Percentiles rank a stretch among this genome's conserved stretches.
These are phyloP conservation scores for Pseudonitzschia delicatissima DNA, from an alignment of 108 stramenopile species.

Conservation along the genomic window DNA sequence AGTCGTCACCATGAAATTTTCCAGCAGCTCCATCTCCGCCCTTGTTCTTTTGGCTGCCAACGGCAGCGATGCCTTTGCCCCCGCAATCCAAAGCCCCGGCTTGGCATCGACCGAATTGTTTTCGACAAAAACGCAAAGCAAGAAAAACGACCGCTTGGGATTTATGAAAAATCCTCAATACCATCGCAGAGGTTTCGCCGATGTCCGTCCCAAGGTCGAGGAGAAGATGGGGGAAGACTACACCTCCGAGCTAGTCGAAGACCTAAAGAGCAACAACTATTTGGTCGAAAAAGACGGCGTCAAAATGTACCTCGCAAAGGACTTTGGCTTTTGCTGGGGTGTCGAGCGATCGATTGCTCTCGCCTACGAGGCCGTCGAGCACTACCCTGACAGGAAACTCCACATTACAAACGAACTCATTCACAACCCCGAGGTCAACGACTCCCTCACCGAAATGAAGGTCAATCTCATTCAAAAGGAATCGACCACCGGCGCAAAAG, in stretches of 20 bases:
- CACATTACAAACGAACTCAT: slow-evolving; percentile 98
- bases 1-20: slow-evolving; percentile 62
- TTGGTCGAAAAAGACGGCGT: slow-evolving; percentile 76
- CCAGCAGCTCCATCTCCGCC: slow-evolving; percentile 26
- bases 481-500: slow-evolving; percentile 62
- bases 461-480: slow-evolving; percentile 88
- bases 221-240: slow-evolving; percentile 71
- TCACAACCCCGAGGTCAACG: slow-evolving; percentile 97
- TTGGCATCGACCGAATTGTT: too few relatives aligned
- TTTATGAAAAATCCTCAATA: slow-evolving; percentile 78
- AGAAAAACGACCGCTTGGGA: slow-evolving; percentile 69
- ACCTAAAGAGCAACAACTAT: slow-evolving; percentile 66
- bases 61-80: slow-evolving; percentile 7
- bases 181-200: slow-evolving; percentile 87
- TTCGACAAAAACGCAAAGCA: slow-evolving; percentile 7
- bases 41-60: background rate
- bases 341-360: slow-evolving; percentile 91
- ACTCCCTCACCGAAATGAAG: slow-evolving; percentile 82
- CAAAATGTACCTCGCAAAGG: slow-evolving; percentile 79
- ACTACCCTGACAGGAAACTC: slow-evolving; percentile 81
- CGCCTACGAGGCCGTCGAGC: slow-evolving; percentile 89
- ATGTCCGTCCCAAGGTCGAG: slow-evolving; percentile 74
- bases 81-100: slow-evolving; percentile 20
- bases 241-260: slow-evolving; percentile 66
- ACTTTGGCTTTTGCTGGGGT: slow-evolving; percentile 91